phyloP scores from a whole-genome alignment of 164 flowering plant genomes.

The Warburgia ugandensis region DNA sequence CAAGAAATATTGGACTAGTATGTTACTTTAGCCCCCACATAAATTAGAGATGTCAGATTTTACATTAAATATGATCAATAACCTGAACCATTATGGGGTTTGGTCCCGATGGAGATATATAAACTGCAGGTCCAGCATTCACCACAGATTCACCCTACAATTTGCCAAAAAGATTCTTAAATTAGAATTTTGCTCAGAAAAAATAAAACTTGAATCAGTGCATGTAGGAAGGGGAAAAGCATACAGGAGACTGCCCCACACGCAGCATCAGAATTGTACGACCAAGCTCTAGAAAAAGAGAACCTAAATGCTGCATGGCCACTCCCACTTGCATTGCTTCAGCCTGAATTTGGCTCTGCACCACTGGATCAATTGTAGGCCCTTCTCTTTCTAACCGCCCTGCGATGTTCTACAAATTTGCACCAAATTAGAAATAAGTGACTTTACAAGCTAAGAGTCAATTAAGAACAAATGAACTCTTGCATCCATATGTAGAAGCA shows the following conservation, averaged over 20 bases:
- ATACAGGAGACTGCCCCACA: constrained; percentile 90
- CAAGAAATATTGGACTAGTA: no score
- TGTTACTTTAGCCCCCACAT: no score
- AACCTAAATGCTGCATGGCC: constrained; percentile 92
- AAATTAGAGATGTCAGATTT: not conserved
- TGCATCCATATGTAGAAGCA: not conserved
- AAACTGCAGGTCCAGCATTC: constrained; percentile 94
- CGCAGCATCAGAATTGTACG: constrained; percentile 76
- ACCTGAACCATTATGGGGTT: constrained; percentile 99
- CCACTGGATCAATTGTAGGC: constrained; percentile 43
- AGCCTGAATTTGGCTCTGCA: constrained; percentile 65
- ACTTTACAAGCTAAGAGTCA: not conserved
- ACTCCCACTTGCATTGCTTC: constrained; percentile 64
- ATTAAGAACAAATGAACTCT: not conserved
- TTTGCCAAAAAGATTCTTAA: not conserved
- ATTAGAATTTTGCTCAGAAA: not conserved
- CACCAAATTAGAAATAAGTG: constrained; percentile 32
- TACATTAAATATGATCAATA: not conserved
- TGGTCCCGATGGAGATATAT: constrained; percentile 82
- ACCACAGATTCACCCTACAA: constrained; percentile 71
- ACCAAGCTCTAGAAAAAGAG: constrained; percentile 91
- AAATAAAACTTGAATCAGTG: not conserved
- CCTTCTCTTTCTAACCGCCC: constrained; percentile 67
- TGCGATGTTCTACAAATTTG: constrained; percentile 70
- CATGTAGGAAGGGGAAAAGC: constrained; percentile 6